Percentiles rank a stretch among this genome's conserved stretches.
phyloP scores from a whole-genome alignment of 2,329 filamentous ascomycete species.

The Alternaria conjuncta region DNA sequence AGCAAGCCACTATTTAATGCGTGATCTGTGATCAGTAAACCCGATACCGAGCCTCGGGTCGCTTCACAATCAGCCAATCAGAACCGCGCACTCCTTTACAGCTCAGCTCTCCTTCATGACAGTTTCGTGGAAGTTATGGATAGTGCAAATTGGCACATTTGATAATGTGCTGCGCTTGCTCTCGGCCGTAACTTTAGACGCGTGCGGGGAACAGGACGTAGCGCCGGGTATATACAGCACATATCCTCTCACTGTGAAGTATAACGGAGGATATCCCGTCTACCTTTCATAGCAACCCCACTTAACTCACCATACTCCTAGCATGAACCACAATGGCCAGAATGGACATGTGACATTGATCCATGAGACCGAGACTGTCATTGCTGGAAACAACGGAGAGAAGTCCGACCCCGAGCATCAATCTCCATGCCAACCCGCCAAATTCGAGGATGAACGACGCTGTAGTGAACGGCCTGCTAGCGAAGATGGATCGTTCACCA shows the following conservation, averaged over 20 bases:
- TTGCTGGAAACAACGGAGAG: neutral
- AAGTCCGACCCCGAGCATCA: neutral
- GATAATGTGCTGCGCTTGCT: neutral
- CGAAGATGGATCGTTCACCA: neutral
- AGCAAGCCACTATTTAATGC: neutral
- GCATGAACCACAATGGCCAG: neutral
- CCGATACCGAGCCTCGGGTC: neutral
- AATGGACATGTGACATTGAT: neutral
- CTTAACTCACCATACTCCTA: neutral
- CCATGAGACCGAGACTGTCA: neutral
- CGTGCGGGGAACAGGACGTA: neutral
- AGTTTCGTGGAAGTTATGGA: too few relatives aligned
- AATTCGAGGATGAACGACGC: neutral
- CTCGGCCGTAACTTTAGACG: neutral
- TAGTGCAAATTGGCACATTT: too few relatives aligned
- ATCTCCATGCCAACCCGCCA: neutral
- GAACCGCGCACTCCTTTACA: neutral
- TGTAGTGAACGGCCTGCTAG: neutral
- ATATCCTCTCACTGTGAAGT: neutral
- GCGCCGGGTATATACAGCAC: neutral
- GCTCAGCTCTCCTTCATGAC: neutral
- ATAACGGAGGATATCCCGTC: neutral
- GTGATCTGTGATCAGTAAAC: conserved; percentile 7
- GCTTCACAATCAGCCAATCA: neutral
- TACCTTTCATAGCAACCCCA: neutral